Conservation (phyloP, 1,284 basidiomycete genomes). For the Athelia psychrophila region DNA sequence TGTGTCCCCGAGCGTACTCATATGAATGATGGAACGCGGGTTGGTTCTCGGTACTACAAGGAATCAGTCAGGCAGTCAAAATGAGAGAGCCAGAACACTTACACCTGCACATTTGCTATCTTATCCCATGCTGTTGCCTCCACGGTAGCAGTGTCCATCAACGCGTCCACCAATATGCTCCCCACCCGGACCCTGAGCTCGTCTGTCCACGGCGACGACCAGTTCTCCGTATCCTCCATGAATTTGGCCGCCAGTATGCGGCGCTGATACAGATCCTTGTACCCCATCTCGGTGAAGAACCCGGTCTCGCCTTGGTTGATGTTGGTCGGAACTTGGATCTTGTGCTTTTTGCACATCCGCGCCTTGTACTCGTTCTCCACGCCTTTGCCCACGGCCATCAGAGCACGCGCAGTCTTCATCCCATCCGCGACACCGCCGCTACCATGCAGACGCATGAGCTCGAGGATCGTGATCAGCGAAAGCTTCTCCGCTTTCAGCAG, state of each 20-base stretch:
- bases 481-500: conserved; percentile 79
- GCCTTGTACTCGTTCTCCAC: conserved; percentile 90
- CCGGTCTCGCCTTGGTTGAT: conserved; percentile 36
- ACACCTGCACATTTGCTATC: conserved; percentile 56
- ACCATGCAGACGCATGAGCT: conserved; percentile 84
- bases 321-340: conserved; percentile 49
- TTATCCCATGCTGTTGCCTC: conserved; percentile 57
- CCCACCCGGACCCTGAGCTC: conserved; percentile 77
- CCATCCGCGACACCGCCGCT: conserved; percentile 79
- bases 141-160: conserved; percentile 87
- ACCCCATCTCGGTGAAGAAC: conserved; percentile 58
- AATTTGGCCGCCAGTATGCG: conserved; percentile 64
- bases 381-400: conserved; percentile 82
- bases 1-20: conserved; percentile 91
- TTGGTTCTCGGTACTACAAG: conserved; percentile 71
- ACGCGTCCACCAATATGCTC: conserved; percentile 77
- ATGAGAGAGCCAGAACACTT: conserved; percentile 23
- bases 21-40: conserved; percentile 93
- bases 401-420: conserved; percentile 87
- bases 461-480: conserved; percentile 88
- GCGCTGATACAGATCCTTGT: conserved; percentile 53
- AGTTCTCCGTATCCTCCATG: conserved; percentile 59
- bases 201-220: conserved; percentile 86
- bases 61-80: conserved; percentile 6
- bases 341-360: conserved; percentile 70